phyloP scores from a whole-genome alignment of 2,329 filamentous ascomycete species.

The Xylariomycetidae sp. region DNA sequence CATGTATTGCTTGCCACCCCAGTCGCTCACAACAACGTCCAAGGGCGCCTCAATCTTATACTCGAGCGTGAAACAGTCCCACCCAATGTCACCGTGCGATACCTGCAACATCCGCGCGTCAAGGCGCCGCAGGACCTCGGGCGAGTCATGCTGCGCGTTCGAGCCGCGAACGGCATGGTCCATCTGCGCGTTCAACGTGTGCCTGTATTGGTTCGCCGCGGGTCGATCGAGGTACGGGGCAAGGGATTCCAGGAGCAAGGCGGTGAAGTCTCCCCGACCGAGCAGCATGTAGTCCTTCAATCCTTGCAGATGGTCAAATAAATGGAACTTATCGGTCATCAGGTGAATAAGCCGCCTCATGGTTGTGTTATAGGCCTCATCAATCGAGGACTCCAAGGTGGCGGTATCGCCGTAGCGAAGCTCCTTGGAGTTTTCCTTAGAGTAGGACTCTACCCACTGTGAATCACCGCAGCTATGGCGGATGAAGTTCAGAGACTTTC shows the following conservation, averaged over 20 bases:
- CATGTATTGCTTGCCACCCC: conserved; percentile 92
- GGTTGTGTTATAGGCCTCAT: conserved; percentile 95
- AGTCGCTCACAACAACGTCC: conserved; percentile 94
- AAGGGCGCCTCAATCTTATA: conserved; percentile 97
- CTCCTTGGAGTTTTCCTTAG: conserved; percentile 87
- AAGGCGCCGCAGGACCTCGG: conserved; percentile 83
- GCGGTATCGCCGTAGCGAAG: conserved; percentile 90
- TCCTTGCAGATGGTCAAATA: conserved; percentile 87
- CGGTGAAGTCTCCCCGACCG: conserved; percentile 95
- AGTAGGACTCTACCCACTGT: conserved; percentile 93
- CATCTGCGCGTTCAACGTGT: conserved; percentile 94
- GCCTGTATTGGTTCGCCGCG: conserved; percentile 93
- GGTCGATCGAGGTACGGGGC: conserved; percentile 89
- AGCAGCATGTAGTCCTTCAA: conserved; percentile 93
- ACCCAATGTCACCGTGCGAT: conserved; percentile 93
- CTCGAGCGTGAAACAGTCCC: conserved; percentile 98
- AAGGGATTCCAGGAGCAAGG: conserved; percentile 92
- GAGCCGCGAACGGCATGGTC: conserved; percentile 96
- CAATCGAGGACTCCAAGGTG: conserved; percentile 86
- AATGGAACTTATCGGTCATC: conserved; percentile 91
- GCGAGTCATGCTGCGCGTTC: conserved; percentile 91
- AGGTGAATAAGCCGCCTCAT: conserved; percentile 92
- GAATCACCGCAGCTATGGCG: conserved; percentile 92
- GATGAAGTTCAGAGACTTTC: conserved; percentile 97
- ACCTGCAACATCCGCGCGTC: conserved; percentile 98